Percentiles rank a stretch among this genome's conserved stretches.
Conservation (phyloP, 495 filamentous ascomycete genomes). For the Penicillium cataractarum region DNA sequence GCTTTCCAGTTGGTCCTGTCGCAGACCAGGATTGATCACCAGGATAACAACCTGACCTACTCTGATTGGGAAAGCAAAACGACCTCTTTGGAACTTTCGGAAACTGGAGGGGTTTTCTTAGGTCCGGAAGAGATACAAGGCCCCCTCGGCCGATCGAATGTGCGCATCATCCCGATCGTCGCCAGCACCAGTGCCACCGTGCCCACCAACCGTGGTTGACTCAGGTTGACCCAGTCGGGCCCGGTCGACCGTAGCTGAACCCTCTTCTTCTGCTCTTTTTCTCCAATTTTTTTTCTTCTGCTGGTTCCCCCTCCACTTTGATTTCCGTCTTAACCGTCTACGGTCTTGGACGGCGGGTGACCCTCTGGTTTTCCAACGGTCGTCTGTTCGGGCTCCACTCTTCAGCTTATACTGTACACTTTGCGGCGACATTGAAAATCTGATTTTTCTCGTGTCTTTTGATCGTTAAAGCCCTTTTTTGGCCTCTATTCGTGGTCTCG, state of each 20-base stretch:
- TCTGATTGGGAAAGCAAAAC: background rate
- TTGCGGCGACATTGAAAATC: background rate
- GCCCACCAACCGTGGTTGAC: slow-evolving; percentile 42
- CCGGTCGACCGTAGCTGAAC: slow-evolving; percentile 25
- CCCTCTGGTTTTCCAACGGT: slow-evolving; percentile 22
- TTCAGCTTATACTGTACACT: slow-evolving; percentile 16
- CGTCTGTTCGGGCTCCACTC: slow-evolving; percentile 18
- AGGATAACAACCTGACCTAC: background rate
- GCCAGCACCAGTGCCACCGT: slow-evolving; percentile 26
- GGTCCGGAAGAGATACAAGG: too few species aligned
- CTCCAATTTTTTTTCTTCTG: background rate
- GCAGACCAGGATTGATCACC: slow-evolving; percentile 11
- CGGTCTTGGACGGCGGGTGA: slow-evolving; percentile 8
- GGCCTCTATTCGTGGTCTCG: background rate
- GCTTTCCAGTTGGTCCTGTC: slow-evolving; percentile 34
- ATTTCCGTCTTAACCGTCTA: slow-evolving; percentile 23
- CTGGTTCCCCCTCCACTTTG: slow-evolving; percentile 11
- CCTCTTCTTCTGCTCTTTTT: slow-evolving; percentile 7
- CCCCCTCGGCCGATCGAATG: slow-evolving; percentile 26
- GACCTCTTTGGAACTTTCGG: background rate
- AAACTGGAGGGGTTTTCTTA: background rate
- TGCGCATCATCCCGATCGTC: slow-evolving; percentile 41
- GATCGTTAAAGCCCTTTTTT: background rate
- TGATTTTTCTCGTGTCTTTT: background rate
- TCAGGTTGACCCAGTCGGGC: slow-evolving; percentile 2